phyloP scores from a whole-genome alignment of 106 monocot species.

The Phalaenopsis aphrodite region DNA sequence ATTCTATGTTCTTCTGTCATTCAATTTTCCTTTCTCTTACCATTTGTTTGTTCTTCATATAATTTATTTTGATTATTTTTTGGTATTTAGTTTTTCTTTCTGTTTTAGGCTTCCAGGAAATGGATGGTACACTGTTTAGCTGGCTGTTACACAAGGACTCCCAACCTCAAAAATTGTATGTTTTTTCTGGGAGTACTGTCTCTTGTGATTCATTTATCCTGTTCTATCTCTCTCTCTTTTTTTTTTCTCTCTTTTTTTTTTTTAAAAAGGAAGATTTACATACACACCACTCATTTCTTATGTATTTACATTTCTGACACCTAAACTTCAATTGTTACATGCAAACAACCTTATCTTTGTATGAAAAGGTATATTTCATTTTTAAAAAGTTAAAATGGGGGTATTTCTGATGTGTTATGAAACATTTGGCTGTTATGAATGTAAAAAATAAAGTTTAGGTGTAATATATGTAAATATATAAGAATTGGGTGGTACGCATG shows the following conservation, averaged over 20 bases:
- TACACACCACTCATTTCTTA: no score
- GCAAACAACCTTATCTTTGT: no score
- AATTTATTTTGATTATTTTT: background rate
- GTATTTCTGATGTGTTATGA: no score
- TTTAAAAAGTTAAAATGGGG: no score
- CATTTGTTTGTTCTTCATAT: background rate
- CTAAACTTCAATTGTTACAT: no score
- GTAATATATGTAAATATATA: no score
- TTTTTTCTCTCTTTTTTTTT: background rate
- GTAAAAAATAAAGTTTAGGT: no score
- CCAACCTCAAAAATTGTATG: slow-evolving; percentile 3
- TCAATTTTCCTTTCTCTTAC: background rate
- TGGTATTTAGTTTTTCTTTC: background rate
- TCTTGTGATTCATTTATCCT: background rate
- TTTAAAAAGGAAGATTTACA: no score
- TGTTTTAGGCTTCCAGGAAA: background rate
- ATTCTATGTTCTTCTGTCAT: background rate
- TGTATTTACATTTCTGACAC: no score
- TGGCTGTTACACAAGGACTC: slow-evolving; percentile 4
- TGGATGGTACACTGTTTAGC: background rate
- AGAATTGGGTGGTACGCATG: no score
- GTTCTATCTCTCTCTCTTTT: background rate
- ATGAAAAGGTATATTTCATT: no score
- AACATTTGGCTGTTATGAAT: no score
- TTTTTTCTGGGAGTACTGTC: background rate